phyloP scores from a whole-genome alignment of 2,329 filamentous ascomycete genomes.

The Xylaria sp. region DNA sequence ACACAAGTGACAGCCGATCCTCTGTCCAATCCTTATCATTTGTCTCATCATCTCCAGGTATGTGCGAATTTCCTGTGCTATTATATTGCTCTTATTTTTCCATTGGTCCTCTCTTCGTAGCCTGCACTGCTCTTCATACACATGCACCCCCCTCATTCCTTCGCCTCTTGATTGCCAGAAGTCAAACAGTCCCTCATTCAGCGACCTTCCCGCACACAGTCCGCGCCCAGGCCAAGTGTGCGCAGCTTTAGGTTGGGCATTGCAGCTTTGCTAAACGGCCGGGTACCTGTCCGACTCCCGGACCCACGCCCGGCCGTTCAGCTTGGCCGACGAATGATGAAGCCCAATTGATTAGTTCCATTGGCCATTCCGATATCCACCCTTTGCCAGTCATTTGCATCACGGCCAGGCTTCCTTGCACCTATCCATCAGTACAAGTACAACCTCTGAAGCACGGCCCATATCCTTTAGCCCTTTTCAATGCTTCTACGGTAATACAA shows the following conservation, averaged over 20 bases:
- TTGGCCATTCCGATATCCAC: conserved; percentile 23
- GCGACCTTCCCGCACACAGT: neutral
- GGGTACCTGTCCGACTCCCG: conserved; percentile 15
- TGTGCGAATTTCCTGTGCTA: neutral
- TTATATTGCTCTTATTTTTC: neutral
- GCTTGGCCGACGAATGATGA: conserved; percentile 6
- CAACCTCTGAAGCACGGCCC: too few species aligned
- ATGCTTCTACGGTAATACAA: neutral
- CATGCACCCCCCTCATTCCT: neutral
- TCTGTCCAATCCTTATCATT: neutral
- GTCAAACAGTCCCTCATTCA: neutral
- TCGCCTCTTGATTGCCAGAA: neutral
- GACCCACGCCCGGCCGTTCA: conserved; percentile 19
- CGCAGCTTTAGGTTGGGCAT: too few species aligned
- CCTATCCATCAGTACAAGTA: conserved; percentile 17
- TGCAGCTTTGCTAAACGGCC: conserved; percentile 1
- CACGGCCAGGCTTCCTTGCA: neutral
- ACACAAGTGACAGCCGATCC: neutral
- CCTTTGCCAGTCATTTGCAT: neutral
- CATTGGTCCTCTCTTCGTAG: neutral
- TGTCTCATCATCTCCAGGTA: conserved; percentile 2
- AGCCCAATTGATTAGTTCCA: conserved; percentile 1
- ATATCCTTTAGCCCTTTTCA: neutral
- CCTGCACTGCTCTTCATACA: neutral
- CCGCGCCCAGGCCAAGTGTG: neutral